Conservation (phyloP, 2,329 filamentous ascomycete species). For the Colletotrichum trifolii region DNA sequence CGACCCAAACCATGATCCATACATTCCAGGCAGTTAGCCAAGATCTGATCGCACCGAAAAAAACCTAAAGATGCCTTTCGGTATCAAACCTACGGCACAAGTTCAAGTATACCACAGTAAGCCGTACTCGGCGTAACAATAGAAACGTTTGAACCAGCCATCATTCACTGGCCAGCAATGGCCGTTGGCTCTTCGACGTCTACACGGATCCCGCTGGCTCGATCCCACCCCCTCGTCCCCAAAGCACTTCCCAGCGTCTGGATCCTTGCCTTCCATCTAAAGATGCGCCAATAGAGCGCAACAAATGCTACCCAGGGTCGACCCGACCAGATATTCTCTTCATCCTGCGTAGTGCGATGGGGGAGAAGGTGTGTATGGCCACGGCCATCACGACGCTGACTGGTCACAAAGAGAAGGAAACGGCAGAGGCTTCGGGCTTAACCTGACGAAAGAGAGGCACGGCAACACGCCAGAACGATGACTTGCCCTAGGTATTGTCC, state of each 20-base stretch:
- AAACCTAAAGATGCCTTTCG: slow-evolving; percentile 24
- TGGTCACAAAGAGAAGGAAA: not conserved
- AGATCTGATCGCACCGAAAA: slow-evolving; percentile 28
- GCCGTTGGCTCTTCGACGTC: slow-evolving; percentile 7
- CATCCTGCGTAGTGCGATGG: not conserved
- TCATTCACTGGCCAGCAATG: not conserved
- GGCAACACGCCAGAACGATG: not conserved
- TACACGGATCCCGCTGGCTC: not conserved
- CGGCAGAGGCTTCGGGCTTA: not conserved
- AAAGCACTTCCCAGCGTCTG: slow-evolving; percentile 22
- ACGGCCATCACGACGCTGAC: slow-evolving; percentile 26
- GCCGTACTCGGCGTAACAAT: not conserved
- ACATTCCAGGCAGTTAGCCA: slow-evolving; percentile 31
- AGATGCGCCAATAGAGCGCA: slow-evolving; percentile 25
- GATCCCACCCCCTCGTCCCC: slow-evolving; percentile 22
- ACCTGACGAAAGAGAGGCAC: not conserved
- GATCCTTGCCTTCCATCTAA: slow-evolving; percentile 32
- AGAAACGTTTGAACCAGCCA: slow-evolving; percentile 9
- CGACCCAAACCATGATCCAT: slow-evolving; percentile 35
- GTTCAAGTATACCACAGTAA: slow-evolving; percentile 8
- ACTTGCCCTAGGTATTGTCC: not conserved
- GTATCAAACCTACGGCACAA: not conserved
- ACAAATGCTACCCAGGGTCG: not conserved
- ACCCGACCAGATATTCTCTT: slow-evolving; percentile 17
- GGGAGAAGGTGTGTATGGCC: slow-evolving; percentile 25